A percentile compares a stretch with the other conserved stretches of the same genome.
Conservation (phyloP, 2,329 filamentous ascomycete genomes). For the Fusarium scirpi region DNA sequence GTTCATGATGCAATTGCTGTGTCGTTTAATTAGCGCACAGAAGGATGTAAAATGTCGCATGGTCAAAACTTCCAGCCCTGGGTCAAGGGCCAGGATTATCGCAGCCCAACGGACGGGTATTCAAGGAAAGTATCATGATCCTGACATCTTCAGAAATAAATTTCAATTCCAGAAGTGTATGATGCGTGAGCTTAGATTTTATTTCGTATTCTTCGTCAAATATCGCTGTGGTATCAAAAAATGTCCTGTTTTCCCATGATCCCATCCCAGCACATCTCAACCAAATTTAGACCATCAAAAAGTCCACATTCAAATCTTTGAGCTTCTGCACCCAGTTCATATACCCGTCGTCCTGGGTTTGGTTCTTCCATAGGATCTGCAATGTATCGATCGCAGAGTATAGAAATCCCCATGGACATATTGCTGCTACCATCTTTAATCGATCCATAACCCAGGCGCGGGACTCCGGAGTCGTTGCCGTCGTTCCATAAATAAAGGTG, state of each 20-base stretch:
- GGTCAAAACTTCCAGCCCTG: conserved; percentile 15
- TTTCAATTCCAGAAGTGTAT: not conserved
- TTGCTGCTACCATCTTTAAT: conserved; percentile 53
- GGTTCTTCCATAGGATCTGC: conserved; percentile 57
- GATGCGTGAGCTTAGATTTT: not conserved
- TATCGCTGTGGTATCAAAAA: conserved; percentile 36
- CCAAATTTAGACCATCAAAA: conserved; percentile 41
- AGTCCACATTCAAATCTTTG: conserved; percentile 57
- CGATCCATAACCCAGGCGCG: conserved; percentile 63
- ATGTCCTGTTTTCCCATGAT: conserved; percentile 33
- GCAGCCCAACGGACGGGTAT: conserved; percentile 6
- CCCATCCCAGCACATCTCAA: conserved; percentile 20
- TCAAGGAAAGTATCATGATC: not conserved
- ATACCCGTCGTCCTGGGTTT: conserved; percentile 44
- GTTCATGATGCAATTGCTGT: not conserved
- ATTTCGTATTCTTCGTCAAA: conserved; percentile 12
- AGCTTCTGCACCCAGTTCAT: conserved; percentile 58
- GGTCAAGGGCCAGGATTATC: conserved; percentile 12
- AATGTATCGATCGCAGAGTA: conserved; percentile 60
- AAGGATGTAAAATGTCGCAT: conserved; percentile 22
- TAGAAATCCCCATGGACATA: conserved; percentile 62
- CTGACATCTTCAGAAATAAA: not conserved
- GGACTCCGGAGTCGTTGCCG: conserved; percentile 56
- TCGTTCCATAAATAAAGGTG: conserved; percentile 66
- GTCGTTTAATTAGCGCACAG: not conserved